Evolutionary conservation across 495 filamentous ascomycete species (phyloP), one percentile per base, ranked within the genome.

Genomic region (Penicillium ucsense): DNA sequence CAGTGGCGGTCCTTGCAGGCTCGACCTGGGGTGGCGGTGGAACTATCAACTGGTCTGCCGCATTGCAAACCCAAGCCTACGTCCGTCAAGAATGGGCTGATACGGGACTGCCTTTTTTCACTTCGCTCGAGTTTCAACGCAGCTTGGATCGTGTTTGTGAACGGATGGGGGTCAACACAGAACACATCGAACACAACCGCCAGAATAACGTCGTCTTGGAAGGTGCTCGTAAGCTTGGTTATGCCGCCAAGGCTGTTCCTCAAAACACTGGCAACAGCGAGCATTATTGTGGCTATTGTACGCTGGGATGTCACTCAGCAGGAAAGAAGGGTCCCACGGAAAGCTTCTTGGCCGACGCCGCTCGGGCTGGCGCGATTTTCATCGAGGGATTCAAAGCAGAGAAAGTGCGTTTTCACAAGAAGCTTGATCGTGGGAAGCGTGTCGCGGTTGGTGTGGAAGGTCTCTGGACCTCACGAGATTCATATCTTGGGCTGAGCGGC

Each of bases 1-100:
- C 71, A 9, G 64, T 84, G 41, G 72, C 61, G 27, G 54, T 89
- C 1, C 54, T 86, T n/a, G 78, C 86, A 0, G 89, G 85, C 3
- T 76, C 78, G 12, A 81, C 77, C 27, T 96, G 84, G 78, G 90
- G 90, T 35, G 90, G 90, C 41, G 90, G 90, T 34, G 88, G 89
- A 0, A 86, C 85, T 2, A 63, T 95, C 47, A 94, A 95, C 57
- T 95, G 89, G 89, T 84, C 82, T 35, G 90, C 86, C n/a, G 76
- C 77, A 9, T 63, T 95, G 33, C 87, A 91, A 59, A 84, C 84
- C 0, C 90, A 91, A 63, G 81, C 73, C 10, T 91, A 74, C 51
- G 86, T 96, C 0, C 76, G 88, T 9, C 71, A 81, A 49, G 87
- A 96, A 64, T 96, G 90, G 90, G 82, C 87, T 1, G 70, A 81